A percentile compares a stretch with the other conserved stretches of the same genome.
These are phyloP conservation scores for Vitis vinifera DNA, from an alignment of 164 flowering plant species.

Conservation along the genomic window ASM3070453v1 NC_081818.1:1710001-1710500, in stretches of 20 bases:
- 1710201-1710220: too few relatives aligned
- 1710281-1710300: background rate
- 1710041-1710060: background rate
- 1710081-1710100: too few relatives aligned
- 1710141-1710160: too few relatives aligned
- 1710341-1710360: conserved; percentile 57
- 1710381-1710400: conserved; percentile 61
- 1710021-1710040: background rate
- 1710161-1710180: too few relatives aligned
- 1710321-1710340: conserved; percentile 38
- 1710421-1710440: conserved; percentile 28
- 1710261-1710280: too few relatives aligned
- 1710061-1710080: background rate
- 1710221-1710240: too few relatives aligned
- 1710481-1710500: background rate
- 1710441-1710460: background rate
- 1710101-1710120: too few relatives aligned
- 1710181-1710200: too few relatives aligned
- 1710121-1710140: too few relatives aligned
- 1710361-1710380: conserved; percentile 58
- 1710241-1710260: too few relatives aligned
- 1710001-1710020: background rate
- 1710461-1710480: background rate
- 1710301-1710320: conserved; percentile 33
- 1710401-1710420: conserved; percentile 82